Base-by-base conservation (phyloP, 2,329 filamentous ascomycete species). In the Fusarium transvaalense region DNA sequence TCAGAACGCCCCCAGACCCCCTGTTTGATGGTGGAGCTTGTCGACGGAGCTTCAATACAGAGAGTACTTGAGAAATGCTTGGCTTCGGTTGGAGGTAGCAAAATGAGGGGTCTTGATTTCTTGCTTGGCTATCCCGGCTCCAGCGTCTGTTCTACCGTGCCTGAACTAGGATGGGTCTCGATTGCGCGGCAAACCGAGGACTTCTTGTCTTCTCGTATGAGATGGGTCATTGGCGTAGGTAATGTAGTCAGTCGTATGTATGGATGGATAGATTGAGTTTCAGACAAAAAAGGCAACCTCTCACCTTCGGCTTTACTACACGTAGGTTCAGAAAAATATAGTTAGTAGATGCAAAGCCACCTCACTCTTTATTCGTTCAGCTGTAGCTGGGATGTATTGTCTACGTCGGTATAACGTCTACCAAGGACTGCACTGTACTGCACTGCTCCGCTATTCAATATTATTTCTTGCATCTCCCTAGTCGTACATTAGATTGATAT, bases 1-100 rank as follows among this genome's bases (percentile, higher is more conserved):
- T 32, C 41, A 52, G 31, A 17, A n/a, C 17, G 17, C 34, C 45
- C 71, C 71, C 14, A 10, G 8, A 13, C 31, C 45, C 71, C 71
- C 61, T 71, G 71, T 67, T 65, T 71, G 39, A 41, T 37, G 39
- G 71, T 74, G 71, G 71, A 74, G 45, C 65, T 38, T 61, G 45
- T 61, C 43, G 34, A 65, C 58, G 69, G 71, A 71, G 63, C 63
- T 56, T 45, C 46, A 57, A n/a, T n/a, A n/a, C n/a, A n/a, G n/a
- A n/a, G n/a, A 64, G 56, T 38, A n/a, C 35, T 42, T 43, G 56
- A 60, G 45, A 61, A 70, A 65, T 64, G 62, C 66, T 69, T 69
- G 66, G 62, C 61, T 63, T 60, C 10, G 64, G 62, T 47, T 68
- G 58, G 46, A 54, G 32, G 52, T 29, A 64, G 52, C 38, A 42